A percentile compares a stretch with the other conserved stretches of the same genome.
Evolutionary conservation across 2,329 filamentous ascomycete species (phyloP).

Genomic region (Furcasterigmium furcatum): DNA sequence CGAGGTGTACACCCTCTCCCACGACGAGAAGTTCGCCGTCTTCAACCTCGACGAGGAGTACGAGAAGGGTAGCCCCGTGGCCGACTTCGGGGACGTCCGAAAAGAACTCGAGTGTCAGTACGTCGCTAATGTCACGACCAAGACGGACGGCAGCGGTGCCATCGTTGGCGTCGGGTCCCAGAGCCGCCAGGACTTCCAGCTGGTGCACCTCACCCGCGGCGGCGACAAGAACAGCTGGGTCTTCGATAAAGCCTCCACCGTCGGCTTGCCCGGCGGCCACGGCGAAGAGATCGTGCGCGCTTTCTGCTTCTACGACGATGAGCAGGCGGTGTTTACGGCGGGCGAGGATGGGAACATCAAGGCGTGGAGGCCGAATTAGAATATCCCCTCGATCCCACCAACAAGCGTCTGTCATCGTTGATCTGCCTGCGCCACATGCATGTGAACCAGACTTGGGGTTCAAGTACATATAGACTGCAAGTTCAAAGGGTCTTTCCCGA

Average conservation of each 20-base stretch:
- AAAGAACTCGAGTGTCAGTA: slow-evolving; percentile 68
- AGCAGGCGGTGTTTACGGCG: slow-evolving; percentile 54
- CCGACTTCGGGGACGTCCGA: slow-evolving; percentile 67
- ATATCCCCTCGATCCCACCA: too few species aligned
- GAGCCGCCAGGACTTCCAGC: slow-evolving; percentile 55
- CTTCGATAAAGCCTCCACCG: slow-evolving; percentile 51
- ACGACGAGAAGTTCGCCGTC: slow-evolving; percentile 74
- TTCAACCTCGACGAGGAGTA: slow-evolving; percentile 65
- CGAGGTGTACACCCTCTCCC: slow-evolving; percentile 69
- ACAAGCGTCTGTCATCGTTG: too few species aligned
- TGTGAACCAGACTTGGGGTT: too few species aligned
- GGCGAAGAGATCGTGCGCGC: slow-evolving; percentile 61
- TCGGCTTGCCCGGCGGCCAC: slow-evolving; percentile 60
- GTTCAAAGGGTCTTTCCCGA: too few species aligned
- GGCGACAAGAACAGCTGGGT: slow-evolving; percentile 41
- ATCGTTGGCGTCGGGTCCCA: slow-evolving; percentile 65
- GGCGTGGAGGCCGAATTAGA: slow-evolving; percentile 42
- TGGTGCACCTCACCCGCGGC: slow-evolving; percentile 56
- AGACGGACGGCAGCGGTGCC: slow-evolving; percentile 54
- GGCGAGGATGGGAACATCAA: slow-evolving; percentile 58
- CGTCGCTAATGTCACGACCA: slow-evolving; percentile 62
- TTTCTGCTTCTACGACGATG: slow-evolving; percentile 62
- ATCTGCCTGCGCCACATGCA: too few species aligned
- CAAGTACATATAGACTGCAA: too few species aligned
- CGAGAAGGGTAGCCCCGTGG: slow-evolving; percentile 53